Evolutionary conservation across 2,329 filamentous ascomycete species (phyloP).

Genomic region (Pseudogymnoascus sp.): DNA sequence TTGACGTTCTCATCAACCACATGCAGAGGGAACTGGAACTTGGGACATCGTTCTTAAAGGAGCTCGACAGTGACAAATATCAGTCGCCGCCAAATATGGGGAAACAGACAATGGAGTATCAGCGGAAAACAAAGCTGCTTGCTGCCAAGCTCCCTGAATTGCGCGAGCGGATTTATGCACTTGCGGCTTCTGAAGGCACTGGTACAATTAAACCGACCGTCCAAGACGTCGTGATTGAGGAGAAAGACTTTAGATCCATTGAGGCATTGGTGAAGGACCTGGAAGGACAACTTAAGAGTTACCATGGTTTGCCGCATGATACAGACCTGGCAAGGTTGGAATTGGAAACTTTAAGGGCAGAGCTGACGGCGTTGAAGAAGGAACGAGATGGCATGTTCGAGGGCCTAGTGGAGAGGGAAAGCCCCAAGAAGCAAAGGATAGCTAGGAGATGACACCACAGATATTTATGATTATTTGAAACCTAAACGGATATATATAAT

Average conservation of each 20-base stretch:
- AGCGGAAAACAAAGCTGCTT: slow-evolving; percentile 63
- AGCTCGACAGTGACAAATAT: slow-evolving; percentile 43
- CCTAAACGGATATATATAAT: slow-evolving; percentile 3
- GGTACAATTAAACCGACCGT: slow-evolving; percentile 38
- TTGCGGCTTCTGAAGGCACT: slow-evolving; percentile 23
- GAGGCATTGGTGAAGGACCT: slow-evolving; percentile 53
- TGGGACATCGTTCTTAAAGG: slow-evolving; percentile 36
- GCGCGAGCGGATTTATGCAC: slow-evolving; percentile 44
- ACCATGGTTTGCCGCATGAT: slow-evolving; percentile 68
- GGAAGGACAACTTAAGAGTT: slow-evolving; percentile 57
- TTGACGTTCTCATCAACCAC: slow-evolving; percentile 51
- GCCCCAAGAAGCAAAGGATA: slow-evolving; percentile 39
- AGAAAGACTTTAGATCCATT: slow-evolving; percentile 53
- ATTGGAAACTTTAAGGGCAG: slow-evolving; percentile 59
- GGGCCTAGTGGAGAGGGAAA: slow-evolving; percentile 58
- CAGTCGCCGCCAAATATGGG: slow-evolving; percentile 53
- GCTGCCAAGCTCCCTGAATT: slow-evolving; percentile 63
- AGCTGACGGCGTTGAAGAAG: slow-evolving; percentile 55
- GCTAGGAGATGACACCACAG: slow-evolving; percentile 28
- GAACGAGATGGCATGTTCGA: slow-evolving; percentile 72
- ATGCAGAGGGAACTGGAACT: slow-evolving; percentile 45
- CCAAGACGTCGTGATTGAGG: slow-evolving; percentile 52
- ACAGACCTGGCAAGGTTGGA: slow-evolving; percentile 61
- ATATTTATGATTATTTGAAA: slow-evolving; percentile 6
- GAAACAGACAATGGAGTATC: slow-evolving; percentile 67